Base-by-base conservation (phyloP, 441 rosid genomes). In the Bruguiera hainesii region DNA sequence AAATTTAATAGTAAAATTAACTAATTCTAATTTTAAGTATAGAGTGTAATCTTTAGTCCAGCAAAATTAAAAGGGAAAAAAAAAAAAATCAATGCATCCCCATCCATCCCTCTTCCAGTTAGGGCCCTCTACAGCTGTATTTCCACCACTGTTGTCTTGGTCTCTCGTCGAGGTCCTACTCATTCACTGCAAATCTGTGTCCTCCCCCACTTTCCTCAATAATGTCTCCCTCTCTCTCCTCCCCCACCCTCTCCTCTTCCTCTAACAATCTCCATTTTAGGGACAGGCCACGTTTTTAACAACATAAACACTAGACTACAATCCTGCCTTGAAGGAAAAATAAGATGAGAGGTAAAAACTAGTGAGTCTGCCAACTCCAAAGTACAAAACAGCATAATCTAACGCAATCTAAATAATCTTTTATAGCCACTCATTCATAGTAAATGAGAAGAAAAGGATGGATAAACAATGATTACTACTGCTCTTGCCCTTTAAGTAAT, bases 71-170 rank as follows among this genome's bases (percentile, higher is more conserved):
- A 26, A 26, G 2, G 26, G 26, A 26, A 26, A 2, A 2, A 26
- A 26, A 26, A 31, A 5, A 5, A 31, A 31, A 10, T 52, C 11
- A 6, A 21, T 52, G 25, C 15, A 3, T 9, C 57, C 61, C 26
- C 9, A 19, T 61, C 26, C 9, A 19, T 61, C 31, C 53, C 13
- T 48, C n/a, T 20, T 64, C 19, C 59, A 3, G 19, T 16, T 29
- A n/a, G 83, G 81, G 63, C 76, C 87, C 76, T 71, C 59, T 19
- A 74, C 75, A 81, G 83, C 87, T 83, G 87, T 69, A 6, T 19
- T 71, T 73, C 75, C 75, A 61, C 68, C 33, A 68, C 63, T 67
- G 64, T 67, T 66, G 67, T 77, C 66, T 77, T 83, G 76, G 73
- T 65, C 46, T 59, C 68, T 64, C 71, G 68, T 72, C 66, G 73